Percentiles rank a stretch among this genome's conserved stretches.
These are phyloP conservation scores for Neonectria sp. DNA, from an alignment of 2,329 filamentous ascomycete genomes.

Conservation along the genomic window DNA sequence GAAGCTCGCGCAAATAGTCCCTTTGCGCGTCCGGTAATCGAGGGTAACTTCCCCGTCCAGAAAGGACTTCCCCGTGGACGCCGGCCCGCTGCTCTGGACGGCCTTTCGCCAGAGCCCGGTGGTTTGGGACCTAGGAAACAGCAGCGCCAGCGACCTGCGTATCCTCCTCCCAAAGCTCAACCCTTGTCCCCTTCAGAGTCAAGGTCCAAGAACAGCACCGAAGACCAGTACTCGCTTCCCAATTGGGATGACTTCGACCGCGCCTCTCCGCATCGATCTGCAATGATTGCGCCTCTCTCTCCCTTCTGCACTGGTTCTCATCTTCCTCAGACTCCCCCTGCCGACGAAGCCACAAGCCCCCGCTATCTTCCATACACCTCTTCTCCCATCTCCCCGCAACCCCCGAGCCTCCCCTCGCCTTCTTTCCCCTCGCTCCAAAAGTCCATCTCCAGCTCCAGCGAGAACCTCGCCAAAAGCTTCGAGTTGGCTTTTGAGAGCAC, in stretches of 20 bases:
- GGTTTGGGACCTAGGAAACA: conserved; percentile 43
- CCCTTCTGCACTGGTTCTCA: conserved; percentile 40
- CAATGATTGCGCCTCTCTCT: conserved; percentile 54
- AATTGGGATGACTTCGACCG: conserved; percentile 50
- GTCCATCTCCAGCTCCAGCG: conserved; percentile 52
- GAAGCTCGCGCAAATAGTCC: conserved; percentile 47
- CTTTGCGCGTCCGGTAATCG: conserved; percentile 46
- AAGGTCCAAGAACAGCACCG: conserved; percentile 7
- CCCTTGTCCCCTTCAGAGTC: conserved; percentile 21
- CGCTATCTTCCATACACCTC: conserved; percentile 44
- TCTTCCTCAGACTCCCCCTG: conserved; percentile 30
- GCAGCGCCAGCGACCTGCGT: conserved; percentile 42
- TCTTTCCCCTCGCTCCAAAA: conserved; percentile 54
- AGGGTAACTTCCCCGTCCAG: conserved; percentile 53
- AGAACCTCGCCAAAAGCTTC: conserved; percentile 51
- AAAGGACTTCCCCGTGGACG: conserved; percentile 56
- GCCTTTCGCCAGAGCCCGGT: conserved; percentile 6
- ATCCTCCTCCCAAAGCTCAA: conserved; percentile 37
- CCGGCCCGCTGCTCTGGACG: conserved; percentile 36
- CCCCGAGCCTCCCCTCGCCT: conserved; percentile 55
- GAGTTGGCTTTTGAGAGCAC: conserved; percentile 44
- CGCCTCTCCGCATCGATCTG: conserved; percentile 50
- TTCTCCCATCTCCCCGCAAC: conserved; percentile 47
- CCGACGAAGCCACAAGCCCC: conserved; percentile 34
- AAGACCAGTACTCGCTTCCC: conserved; percentile 37